Base-by-base conservation (phyloP, 148 eudicot species). In the Cornus controversa region DNA sequence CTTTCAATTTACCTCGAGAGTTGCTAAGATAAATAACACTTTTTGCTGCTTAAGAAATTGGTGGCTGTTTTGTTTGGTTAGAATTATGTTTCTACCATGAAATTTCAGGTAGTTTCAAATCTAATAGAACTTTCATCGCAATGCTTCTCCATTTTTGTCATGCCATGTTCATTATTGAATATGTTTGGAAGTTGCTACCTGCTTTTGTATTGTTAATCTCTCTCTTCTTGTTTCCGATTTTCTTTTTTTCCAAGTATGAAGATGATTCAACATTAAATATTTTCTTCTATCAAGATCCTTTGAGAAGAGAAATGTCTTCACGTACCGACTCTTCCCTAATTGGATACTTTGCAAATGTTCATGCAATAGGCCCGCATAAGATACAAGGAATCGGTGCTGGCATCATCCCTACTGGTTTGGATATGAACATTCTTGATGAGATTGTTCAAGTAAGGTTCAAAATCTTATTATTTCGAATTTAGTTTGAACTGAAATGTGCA, bases 331-430 rank as follows among this genome's bases (percentile, higher is more conserved):
- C 31, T 42, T 62, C 70, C 79, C 40, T 71, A 58, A 31, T 66
- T 92, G 98, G 98, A 96, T 75, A 84, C 93, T 75, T 75, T 92
- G 96, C 71, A 22, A 1, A 29, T 29, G 31, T 29, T 91, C 47
- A 78, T 93, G 91, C 94, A n/a, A n/a, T n/a, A n/a, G n/a, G n/a
- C n/a, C n/a, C n/a, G n/a, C n/a, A n/a, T n/a, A n/a, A n/a, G n/a
- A n/a, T n/a, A n/a, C n/a, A n/a, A n/a, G n/a, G n/a, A n/a, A n/a
- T n/a, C n/a, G n/a, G n/a, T n/a, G n/a, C n/a, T n/a, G n/a, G n/a
- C n/a, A n/a, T n/a, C n/a, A n/a, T n/a, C n/a, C n/a, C n/a, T 67
- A 73, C 77, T 28, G 72, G 87, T 53, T 69, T 90, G 76, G 94
- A 93, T 64, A 69, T 80, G 37, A 78, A 72, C 80, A 75, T 87